A percentile compares a stretch with the other conserved stretches of the same genome.
Conservation (phyloP, 2,329 filamentous ascomycete genomes). For the Phialemoniopsis sp. region DNA sequence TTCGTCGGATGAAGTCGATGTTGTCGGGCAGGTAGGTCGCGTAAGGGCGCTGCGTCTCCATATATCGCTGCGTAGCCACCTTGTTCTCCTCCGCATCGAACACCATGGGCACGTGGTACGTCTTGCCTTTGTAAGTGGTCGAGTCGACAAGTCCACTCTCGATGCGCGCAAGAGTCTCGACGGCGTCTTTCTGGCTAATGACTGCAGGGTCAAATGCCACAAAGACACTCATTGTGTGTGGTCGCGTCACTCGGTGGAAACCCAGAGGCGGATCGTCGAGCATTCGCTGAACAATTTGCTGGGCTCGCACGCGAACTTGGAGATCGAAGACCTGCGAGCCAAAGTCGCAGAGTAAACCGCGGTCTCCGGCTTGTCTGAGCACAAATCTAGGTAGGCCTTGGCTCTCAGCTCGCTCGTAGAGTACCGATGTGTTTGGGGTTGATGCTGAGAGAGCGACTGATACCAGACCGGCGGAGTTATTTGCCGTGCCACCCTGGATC, state of each 20-base stretch:
- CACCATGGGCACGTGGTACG: conserved; percentile 33
- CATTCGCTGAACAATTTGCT: conserved; percentile 23
- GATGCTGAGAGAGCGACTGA: no score
- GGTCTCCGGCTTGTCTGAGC: conserved; percentile 26
- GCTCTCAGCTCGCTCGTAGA: no score
- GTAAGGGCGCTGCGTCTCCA: conserved; percentile 55
- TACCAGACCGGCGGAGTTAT: no score
- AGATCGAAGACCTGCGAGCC: conserved; percentile 17
- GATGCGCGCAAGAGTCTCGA: conserved; percentile 15
- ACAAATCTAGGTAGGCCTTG: no score
- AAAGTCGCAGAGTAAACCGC: conserved; percentile 27
- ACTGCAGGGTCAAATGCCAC: background rate
- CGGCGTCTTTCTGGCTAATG: conserved; percentile 16
- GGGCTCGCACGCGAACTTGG: no score
- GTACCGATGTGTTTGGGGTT: no score
- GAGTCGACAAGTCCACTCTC: no score
- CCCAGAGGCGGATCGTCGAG: conserved; percentile 29
- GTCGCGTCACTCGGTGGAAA: conserved; percentile 17
- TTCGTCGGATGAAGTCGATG: conserved; percentile 46
- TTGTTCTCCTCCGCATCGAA: conserved; percentile 32
- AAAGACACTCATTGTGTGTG: conserved; percentile 6
- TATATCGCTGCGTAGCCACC: conserved; percentile 55
- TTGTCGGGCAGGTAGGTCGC: conserved; percentile 62
- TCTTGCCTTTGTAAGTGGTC: no score
- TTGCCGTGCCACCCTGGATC: no score